A percentile compares a stretch with the other conserved stretches of the same genome.
These are phyloP conservation scores for Sophora flavescens DNA, from an alignment of 306 rosid species.

Conservation along the genomic window DNA sequence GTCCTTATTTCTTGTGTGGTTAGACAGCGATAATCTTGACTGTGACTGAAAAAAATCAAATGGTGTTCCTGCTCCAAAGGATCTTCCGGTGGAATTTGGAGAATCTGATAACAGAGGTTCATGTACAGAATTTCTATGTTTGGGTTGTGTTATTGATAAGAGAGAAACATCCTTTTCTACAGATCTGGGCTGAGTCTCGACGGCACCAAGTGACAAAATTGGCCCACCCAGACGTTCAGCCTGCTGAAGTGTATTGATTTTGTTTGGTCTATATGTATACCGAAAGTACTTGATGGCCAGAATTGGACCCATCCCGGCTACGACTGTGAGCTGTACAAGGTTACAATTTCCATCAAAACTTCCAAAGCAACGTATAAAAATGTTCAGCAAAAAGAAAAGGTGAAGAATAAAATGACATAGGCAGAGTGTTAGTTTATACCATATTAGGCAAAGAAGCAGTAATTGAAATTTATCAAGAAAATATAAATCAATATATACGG, in stretches of 20 bases:
- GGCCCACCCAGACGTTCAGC: slow-evolving; percentile 98
- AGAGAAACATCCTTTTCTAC: slow-evolving; percentile 80
- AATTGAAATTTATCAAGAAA: slow-evolving; percentile 21
- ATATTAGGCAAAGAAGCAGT: slow-evolving; percentile 20
- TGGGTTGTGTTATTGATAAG: slow-evolving; percentile 77
- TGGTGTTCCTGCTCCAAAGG: slow-evolving; percentile 70
- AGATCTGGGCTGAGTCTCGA: slow-evolving; percentile 78
- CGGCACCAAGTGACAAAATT: slow-evolving; percentile 76
- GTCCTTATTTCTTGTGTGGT: slow-evolving; percentile 86
- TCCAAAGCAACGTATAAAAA: slow-evolving; percentile 15
- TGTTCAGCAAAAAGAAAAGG: not conserved
- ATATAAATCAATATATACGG: not conserved
- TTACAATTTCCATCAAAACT: slow-evolving; percentile 46
- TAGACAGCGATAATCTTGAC: slow-evolving; percentile 61
- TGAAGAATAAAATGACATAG: not conserved
- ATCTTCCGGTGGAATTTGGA: slow-evolving; percentile 79
- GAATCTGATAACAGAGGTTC: slow-evolving; percentile 93
- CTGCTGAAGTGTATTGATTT: slow-evolving; percentile 92
- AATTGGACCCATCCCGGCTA: slow-evolving; percentile 98
- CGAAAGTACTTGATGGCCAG: slow-evolving; percentile 88
- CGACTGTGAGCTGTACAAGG: slow-evolving; percentile 77
- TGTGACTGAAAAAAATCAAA: slow-evolving; percentile 83
- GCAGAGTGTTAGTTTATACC: slow-evolving; percentile 14
- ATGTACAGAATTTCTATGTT: slow-evolving; percentile 78
- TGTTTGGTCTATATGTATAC: slow-evolving; percentile 87